Evolutionary conservation across 176 grass and related monocot species (phyloP), one percentile per base, ranked within the genome.

Genomic region (Triticum dicoccoides): DNA sequence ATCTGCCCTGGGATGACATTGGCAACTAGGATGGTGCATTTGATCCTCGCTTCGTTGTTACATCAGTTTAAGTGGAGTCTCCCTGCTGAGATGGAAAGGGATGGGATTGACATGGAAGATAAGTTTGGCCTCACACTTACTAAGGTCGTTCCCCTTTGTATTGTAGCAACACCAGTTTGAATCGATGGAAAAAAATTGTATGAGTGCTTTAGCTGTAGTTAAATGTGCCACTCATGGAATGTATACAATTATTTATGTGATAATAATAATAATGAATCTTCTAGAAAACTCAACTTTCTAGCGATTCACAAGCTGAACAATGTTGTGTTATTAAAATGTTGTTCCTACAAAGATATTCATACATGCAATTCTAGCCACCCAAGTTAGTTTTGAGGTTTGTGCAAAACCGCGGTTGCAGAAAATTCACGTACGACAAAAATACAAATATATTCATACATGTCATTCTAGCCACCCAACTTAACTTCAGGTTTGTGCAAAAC

Each of bases 1-100:
- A 78, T 66, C 3, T 93, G 91, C 52, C 88, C 88, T 1, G 91
- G 91, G 6, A 76, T 93, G 85, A 72, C 88, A 11, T 41, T 93
- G 27, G 90, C 64, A 23, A 24, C 63, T 10, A 83, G 87, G 17
- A 92, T 89, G 83, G 79, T 92, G 35, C 81, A 86, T 44, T 20
- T 88, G 11, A 27, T 90, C 0, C 73, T 93, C 11, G 91, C 88
- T 1, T 85, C 88, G 0, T 8, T 93, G 65, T 10, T 93, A 2
- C 54, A 86, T 15, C 25, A 17, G 2, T 84, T 82, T 6, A 30
- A 78, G 29, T 92, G 90, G 90, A 86, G n/a, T 58, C 82, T 92
- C 2, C 90, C 90, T 0, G 8, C 1, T n/a, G 72, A 88, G 14
- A 35, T 49, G 17, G 37, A 86, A 6, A 76, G 25, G 30, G 5